These are phyloP conservation scores for Carex scoparia DNA, from an alignment of 176 grass and related monocot species.

Conservation along the genomic window DNA sequence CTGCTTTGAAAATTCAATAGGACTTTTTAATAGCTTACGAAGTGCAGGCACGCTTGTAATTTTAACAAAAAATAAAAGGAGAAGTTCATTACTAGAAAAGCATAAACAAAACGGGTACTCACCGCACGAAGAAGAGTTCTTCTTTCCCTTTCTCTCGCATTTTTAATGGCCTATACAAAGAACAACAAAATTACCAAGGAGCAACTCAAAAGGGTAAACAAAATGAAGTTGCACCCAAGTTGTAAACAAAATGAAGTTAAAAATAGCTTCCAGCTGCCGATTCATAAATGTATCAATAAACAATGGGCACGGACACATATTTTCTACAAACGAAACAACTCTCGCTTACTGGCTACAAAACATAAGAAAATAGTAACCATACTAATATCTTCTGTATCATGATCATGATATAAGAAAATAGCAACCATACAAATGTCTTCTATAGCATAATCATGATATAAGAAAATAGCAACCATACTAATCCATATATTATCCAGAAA, in stretches of 20 bases:
- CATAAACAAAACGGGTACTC: conserved; percentile 29
- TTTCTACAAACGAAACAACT: background rate
- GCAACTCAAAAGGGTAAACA: background rate
- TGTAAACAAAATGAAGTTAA: background rate
- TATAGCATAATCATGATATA: background rate
- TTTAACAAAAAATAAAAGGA: background rate
- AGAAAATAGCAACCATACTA: background rate
- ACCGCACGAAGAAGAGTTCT: conserved; percentile 84
- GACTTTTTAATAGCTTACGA: background rate
- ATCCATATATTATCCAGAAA: background rate
- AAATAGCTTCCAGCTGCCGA: background rate
- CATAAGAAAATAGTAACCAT: background rate
- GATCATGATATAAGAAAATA: background rate
- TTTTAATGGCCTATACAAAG: conserved; percentile 62
- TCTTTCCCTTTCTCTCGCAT: conserved; percentile 76
- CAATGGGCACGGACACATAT: background rate
- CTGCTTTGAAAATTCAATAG: background rate
- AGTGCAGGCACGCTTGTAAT: background rate
- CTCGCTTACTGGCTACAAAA: background rate
- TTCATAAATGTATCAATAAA: background rate
- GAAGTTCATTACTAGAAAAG: background rate
- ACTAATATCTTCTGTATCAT: background rate
- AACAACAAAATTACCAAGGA: background rate
- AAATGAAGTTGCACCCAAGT: background rate
- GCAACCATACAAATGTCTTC: background rate